A percentile compares a stretch with the other conserved stretches of the same genome.
These are phyloP conservation scores for Pythium rishiriense DNA, from an alignment of 352 stramenopile species.

Conservation along the genomic window DNA sequence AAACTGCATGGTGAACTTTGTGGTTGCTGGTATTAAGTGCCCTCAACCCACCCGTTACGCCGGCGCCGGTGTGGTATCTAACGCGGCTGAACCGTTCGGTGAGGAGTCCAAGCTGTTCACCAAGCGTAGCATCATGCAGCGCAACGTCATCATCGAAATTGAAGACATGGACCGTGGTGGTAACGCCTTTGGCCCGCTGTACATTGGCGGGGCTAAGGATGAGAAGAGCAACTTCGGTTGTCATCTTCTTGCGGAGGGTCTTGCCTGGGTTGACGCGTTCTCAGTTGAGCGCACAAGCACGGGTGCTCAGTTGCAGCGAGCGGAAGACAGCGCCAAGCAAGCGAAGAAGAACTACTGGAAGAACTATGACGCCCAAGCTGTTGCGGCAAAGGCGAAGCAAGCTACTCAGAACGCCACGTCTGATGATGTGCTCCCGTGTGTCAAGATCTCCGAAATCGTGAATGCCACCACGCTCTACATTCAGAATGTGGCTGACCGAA, in stretches of 20 bases:
- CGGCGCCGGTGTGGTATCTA: constrained; percentile 88
- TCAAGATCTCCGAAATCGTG: constrained; percentile 95
- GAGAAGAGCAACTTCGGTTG: constrained; percentile 89
- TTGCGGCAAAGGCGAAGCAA: constrained; percentile 44
- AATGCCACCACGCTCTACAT: constrained; percentile 94
- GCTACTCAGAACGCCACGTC: constrained; percentile 45
- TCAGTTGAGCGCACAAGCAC: constrained; percentile 92
- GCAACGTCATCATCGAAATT: constrained; percentile 90
- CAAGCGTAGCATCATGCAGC: constrained; percentile 89
- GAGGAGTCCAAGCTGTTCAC: constrained; percentile 90
- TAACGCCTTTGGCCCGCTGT: constrained; percentile 90
- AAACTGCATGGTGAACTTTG: constrained; percentile 96
- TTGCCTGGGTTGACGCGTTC: constrained; percentile 92
- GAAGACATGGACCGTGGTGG: constrained; percentile 94
- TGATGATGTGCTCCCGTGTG: constrained; percentile 65
- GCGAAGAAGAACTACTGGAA: constrained; percentile 96
- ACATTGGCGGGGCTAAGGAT: constrained; percentile 55
- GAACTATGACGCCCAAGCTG: constrained; percentile 72
- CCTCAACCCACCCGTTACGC: constrained; percentile 84
- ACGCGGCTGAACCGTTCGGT: constrained; percentile 83
- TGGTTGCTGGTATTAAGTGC: constrained; percentile 88
- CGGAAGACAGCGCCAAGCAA: constrained; percentile 88
- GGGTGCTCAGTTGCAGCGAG: constrained; percentile 62
- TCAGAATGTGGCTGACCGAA: constrained; percentile 88
- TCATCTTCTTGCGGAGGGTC: constrained; percentile 91